phyloP scores from a whole-genome alignment of 768 basidiomycete species.

The Russula ochroleuca region DNA sequence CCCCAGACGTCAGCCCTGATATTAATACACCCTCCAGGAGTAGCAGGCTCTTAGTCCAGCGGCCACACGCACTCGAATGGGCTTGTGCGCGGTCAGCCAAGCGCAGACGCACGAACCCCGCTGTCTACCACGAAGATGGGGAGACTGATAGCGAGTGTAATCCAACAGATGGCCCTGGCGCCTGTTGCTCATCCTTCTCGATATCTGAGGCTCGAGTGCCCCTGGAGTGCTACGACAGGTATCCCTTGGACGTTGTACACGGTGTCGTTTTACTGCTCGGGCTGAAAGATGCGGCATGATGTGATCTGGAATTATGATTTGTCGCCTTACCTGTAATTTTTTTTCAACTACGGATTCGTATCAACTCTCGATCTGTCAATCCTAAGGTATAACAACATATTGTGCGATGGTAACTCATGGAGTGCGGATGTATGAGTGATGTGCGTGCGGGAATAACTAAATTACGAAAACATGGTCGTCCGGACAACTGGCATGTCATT shows the following conservation, averaged over 20 bases:
- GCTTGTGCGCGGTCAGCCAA: slow-evolving; percentile 42
- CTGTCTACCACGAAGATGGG: slow-evolving; percentile 19
- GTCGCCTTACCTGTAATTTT: slow-evolving; percentile 7
- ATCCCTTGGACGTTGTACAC: slow-evolving; percentile 32
- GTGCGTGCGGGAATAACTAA: slow-evolving; percentile 26
- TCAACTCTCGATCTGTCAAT: slow-evolving; percentile 19
- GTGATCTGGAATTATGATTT: slow-evolving; percentile 11
- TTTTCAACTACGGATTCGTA: slow-evolving; percentile 21
- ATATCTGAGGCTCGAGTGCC: slow-evolving; percentile 24
- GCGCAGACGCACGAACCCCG: slow-evolving; percentile 32
- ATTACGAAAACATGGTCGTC: slow-evolving; percentile 15
- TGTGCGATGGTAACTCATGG: slow-evolving; percentile 17
- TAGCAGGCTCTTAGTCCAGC: slow-evolving; percentile 25
- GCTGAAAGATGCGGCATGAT: not conserved
- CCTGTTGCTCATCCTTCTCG: not conserved
- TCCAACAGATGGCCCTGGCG: not conserved
- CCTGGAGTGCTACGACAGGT: slow-evolving; percentile 27
- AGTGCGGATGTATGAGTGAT: slow-evolving; percentile 4
- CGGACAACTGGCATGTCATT: not conserved
- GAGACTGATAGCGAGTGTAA: slow-evolving; percentile 26
- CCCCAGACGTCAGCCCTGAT: slow-evolving; percentile 22
- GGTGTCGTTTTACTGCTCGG: slow-evolving; percentile 34
- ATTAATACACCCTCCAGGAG: slow-evolving; percentile 6
- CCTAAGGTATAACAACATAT: slow-evolving; percentile 28
- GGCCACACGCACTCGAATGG: slow-evolving; percentile 41